phyloP scores from a whole-genome alignment of 495 filamentous ascomycete genomes.

The Aspergillus homomorphus region DNA sequence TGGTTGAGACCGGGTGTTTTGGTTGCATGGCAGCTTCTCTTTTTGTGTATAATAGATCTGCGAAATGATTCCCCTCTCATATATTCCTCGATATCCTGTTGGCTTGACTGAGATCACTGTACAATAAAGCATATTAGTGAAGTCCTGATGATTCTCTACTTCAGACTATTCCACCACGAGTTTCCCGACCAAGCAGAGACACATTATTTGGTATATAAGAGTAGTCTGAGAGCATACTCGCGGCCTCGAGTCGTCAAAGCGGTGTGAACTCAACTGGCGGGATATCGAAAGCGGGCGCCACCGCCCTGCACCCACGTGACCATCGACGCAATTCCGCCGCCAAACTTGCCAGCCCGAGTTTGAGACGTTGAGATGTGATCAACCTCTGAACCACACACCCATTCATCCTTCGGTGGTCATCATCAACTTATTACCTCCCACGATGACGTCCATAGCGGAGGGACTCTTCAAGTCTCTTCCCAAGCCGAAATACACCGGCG shows the following conservation, averaged over 20 bases:
- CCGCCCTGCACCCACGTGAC: constrained; percentile 1
- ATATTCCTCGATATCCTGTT: background rate
- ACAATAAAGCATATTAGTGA: background rate
- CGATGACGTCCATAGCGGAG: constrained; percentile 68
- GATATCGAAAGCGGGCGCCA: too few species aligned
- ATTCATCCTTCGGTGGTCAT: constrained; percentile 12
- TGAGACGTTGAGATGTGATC: constrained; percentile 17
- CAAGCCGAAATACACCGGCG: constrained; percentile 82
- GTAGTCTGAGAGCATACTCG: too few species aligned
- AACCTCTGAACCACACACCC: constrained; percentile 14
- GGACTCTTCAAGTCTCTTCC: constrained; percentile 81
- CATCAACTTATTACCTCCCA: constrained; percentile 19
- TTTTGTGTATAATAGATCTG: background rate
- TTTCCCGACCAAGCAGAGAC: too few species aligned
- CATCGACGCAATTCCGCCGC: constrained; percentile 19
- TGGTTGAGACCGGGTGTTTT: background rate
- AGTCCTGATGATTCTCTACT: background rate
- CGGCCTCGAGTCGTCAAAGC: too few species aligned
- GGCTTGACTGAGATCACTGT: background rate
- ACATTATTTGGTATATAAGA: too few species aligned
- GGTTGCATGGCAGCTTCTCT: background rate
- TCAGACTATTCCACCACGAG: too few species aligned
- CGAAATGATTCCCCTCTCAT: background rate
- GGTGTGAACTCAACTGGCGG: too few species aligned
- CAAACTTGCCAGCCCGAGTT: constrained; percentile 12